Evolutionary conservation across 2,329 filamentous ascomycete genomes (phyloP).

Genomic region (Bipolaris zeicola): DNA sequence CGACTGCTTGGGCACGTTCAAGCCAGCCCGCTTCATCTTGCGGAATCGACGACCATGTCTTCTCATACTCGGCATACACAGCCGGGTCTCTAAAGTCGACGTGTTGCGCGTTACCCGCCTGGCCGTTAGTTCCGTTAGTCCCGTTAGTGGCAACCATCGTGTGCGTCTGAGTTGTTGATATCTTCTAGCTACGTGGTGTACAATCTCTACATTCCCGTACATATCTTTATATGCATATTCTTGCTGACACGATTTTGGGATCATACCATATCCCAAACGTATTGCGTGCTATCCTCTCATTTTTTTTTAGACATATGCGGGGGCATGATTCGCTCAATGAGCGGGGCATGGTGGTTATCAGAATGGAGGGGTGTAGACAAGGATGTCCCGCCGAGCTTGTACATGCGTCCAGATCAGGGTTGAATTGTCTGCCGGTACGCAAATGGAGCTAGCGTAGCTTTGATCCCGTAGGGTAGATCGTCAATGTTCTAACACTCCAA

Average conservation of each 20-base stretch:
- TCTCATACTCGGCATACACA: conserved; percentile 50
- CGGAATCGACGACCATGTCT: conserved; percentile 48
- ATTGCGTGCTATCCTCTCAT: conserved; percentile 13
- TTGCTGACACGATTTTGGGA: not conserved
- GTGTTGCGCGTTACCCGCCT: conserved; percentile 19
- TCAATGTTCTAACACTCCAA: not conserved
- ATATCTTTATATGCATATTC: not conserved
- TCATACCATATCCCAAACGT: not conserved
- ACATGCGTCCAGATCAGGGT: not conserved
- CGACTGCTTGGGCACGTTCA: conserved; percentile 55
- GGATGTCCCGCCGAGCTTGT: not conserved
- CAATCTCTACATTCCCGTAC: not conserved
- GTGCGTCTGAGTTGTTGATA: not conserved
- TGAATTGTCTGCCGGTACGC: not conserved
- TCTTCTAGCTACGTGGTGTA: not conserved
- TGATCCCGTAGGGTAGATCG: not conserved
- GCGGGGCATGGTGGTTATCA: not conserved
- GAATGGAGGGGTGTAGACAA: not conserved
- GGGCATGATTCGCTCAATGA: not conserved
- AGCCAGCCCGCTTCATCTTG: conserved; percentile 54
- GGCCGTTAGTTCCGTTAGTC: conserved; percentile 3
- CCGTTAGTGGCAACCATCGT: conserved; percentile 20
- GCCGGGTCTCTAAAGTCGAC: conserved; percentile 42
- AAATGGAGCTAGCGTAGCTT: not conserved
- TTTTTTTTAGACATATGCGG: not conserved